Conservation (phyloP, 306 rosid species). For the Pachyrhizus erosus region DNA sequence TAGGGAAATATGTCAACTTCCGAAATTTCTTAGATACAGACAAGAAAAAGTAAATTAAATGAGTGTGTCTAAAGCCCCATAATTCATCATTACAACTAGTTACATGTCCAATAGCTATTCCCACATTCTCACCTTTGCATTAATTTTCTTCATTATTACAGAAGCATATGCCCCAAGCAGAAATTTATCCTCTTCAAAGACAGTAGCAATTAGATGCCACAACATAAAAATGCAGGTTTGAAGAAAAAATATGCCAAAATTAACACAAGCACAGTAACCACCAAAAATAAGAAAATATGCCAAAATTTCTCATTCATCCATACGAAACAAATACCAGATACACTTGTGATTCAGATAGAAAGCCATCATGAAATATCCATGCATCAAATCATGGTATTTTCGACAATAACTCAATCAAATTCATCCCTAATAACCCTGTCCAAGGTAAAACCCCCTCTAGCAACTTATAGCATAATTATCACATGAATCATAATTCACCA, state of each 20-base stretch:
- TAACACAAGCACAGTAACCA: background rate
- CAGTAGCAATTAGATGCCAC: background rate
- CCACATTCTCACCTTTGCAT: background rate
- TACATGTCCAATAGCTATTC: background rate
- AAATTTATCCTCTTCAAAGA: background rate
- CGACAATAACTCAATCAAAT: background rate
- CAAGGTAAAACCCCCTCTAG: background rate
- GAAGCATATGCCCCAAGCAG: background rate
- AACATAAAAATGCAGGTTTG: conserved; percentile 21
- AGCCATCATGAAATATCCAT: background rate
- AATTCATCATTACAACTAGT: background rate
- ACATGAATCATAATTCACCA: background rate
- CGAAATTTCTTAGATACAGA: background rate
- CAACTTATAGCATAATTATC: background rate
- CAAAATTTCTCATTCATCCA: background rate
- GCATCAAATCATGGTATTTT: background rate
- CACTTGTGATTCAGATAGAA: background rate
- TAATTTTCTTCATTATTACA: background rate
- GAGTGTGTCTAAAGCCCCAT: background rate
- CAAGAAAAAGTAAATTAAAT: background rate
- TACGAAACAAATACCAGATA: background rate
- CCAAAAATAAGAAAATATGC: background rate
- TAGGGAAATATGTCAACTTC: background rate
- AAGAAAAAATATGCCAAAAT: background rate
- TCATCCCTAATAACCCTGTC: background rate